Percentiles rank a stretch among this genome's conserved stretches.
These are phyloP conservation scores for Oligophagozyma castellii DNA, from an alignment of 1,139 yeast genomes.

Conservation along the genomic window DNA sequence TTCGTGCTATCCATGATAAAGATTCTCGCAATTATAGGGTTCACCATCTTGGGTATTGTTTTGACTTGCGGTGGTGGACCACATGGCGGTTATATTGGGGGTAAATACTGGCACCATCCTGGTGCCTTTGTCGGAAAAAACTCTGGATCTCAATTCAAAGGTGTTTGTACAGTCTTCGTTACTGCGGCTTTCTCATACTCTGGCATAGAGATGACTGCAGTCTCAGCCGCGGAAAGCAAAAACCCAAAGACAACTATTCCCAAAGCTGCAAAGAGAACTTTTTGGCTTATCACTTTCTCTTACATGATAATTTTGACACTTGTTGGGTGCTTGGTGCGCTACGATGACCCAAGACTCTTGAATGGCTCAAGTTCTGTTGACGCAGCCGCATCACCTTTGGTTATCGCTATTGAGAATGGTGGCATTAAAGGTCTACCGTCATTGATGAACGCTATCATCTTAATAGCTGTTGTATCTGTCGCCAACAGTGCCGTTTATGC, in stretches of 20 bases:
- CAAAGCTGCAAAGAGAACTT: slow-evolving; percentile 60
- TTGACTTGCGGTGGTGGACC: slow-evolving; percentile 61
- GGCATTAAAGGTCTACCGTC: slow-evolving; percentile 37
- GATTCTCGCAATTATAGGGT: slow-evolving; percentile 50
- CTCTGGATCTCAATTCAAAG: slow-evolving; percentile 35
- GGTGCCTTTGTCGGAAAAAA: slow-evolving; percentile 49
- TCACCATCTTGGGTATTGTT: slow-evolving; percentile 55
- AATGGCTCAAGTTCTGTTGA: slow-evolving; percentile 34
- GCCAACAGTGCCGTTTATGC: slow-evolving; percentile 58
- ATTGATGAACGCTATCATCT: slow-evolving; percentile 36
- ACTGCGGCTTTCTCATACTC: slow-evolving; percentile 42
- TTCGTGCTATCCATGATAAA: slow-evolving; percentile 47
- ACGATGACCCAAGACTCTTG: slow-evolving; percentile 37
- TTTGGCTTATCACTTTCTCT: slow-evolving; percentile 60
- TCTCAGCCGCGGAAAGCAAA: slow-evolving; percentile 77
- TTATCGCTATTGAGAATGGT: slow-evolving; percentile 37
- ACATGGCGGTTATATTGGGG: slow-evolving; percentile 46
- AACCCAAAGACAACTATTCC: slow-evolving; percentile 65
- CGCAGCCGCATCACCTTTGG: slow-evolving; percentile 41
- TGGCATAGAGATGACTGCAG: slow-evolving; percentile 65
- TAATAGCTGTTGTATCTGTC: slow-evolving; percentile 52
- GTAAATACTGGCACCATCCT: slow-evolving; percentile 47
- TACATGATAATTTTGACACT: slow-evolving; percentile 48
- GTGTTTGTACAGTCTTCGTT: slow-evolving; percentile 38
- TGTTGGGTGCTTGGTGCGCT: slow-evolving; percentile 59